A percentile compares a stretch with the other conserved stretches of the same genome.
Evolutionary conservation across 2,329 filamentous ascomycete genomes (phyloP).

Genomic region (Ophiostoma sp.): DNA sequence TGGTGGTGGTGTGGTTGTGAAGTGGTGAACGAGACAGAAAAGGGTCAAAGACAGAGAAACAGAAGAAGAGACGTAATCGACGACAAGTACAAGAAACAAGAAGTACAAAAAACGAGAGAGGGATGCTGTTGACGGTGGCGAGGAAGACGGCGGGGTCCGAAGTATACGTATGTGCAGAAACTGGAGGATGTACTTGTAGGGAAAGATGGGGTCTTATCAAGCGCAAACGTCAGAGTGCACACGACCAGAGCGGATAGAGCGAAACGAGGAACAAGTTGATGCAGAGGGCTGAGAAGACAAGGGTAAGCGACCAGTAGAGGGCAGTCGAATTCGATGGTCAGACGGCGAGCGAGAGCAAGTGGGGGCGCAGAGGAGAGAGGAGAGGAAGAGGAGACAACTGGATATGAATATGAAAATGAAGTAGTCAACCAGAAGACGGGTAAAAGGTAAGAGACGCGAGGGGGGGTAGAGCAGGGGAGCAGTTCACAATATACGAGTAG

Average conservation of each 20-base stretch:
- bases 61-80: background rate
- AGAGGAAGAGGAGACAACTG: background rate
- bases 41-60: background rate
- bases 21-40: background rate
- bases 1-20: background rate
- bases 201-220: slow-evolving; percentile 6
- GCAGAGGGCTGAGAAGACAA: background rate
- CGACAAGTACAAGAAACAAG: no score
- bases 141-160: slow-evolving; percentile 15
- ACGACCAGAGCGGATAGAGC: background rate
- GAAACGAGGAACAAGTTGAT: background rate
- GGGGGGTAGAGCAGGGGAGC: background rate
- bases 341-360: no score
- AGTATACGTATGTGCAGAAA: background rate
- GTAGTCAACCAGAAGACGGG: background rate
- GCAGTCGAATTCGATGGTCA: slow-evolving; percentile 11
- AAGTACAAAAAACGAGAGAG: background rate
- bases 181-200: background rate
- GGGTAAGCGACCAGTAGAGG: slow-evolving; percentile 7
- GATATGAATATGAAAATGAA: background rate
- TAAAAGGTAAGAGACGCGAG: background rate
- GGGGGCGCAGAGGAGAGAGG: background rate
- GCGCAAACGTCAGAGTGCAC: background rate
- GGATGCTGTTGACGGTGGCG: background rate
- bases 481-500: background rate